A percentile compares a stretch with the other conserved stretches of the same genome.
Evolutionary conservation across 345 rosid genomes (phyloP).

Genomic region (Eucalyptus pauciflora): DNA sequence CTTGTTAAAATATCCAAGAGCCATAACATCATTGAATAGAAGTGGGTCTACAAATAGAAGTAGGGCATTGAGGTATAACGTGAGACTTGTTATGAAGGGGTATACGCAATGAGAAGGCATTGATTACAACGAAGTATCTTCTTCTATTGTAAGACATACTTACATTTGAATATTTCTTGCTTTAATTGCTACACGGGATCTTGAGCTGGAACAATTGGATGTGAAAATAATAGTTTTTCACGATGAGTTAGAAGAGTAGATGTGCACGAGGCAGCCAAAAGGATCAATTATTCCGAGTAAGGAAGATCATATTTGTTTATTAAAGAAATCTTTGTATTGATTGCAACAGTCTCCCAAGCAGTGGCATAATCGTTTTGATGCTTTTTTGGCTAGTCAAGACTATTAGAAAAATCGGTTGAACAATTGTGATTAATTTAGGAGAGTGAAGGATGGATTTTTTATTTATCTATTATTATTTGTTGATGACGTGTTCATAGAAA

Average conservation of each 20-base stretch:
- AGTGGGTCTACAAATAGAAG: neutral
- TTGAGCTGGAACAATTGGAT: neutral
- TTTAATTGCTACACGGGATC: neutral
- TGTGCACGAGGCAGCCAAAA: neutral
- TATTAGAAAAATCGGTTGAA: neutral
- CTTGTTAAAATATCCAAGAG: neutral
- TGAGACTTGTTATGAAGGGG: neutral
- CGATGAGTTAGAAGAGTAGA: neutral
- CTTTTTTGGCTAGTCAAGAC: no score
- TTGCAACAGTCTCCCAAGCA: rapidly evolving
- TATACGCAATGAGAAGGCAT: no score
- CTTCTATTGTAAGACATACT: neutral
- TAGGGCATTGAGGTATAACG: neutral
- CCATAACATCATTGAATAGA: neutral
- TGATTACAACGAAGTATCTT: neutral
- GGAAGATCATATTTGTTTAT: neutral
- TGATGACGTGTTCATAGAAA: neutral
- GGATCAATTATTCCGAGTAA: no score
- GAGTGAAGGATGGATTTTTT: neutral
- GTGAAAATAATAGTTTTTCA: neutral
- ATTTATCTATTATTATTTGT: no score
- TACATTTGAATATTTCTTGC: neutral
- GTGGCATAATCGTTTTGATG: no score
- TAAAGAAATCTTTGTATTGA: no score
- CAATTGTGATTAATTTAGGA: neutral